Evolutionary conservation across 805 yeast genomes (phyloP).

Genomic region (Candida adriatica): DNA sequence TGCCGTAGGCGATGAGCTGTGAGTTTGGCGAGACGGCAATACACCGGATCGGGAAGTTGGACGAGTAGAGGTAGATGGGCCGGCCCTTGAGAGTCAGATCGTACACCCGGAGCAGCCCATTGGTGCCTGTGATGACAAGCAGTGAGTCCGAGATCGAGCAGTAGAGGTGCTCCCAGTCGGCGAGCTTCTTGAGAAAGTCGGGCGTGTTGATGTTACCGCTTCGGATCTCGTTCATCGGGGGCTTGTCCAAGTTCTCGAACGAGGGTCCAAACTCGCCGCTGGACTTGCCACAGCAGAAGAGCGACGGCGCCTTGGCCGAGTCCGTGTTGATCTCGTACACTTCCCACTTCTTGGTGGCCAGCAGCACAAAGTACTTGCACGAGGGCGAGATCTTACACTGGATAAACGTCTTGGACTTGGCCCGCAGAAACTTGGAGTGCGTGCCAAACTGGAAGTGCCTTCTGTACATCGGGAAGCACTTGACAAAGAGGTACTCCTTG

Average conservation of each 20-base stretch:
- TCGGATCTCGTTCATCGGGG: slow-evolving; percentile 15
- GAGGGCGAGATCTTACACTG: slow-evolving; percentile 40
- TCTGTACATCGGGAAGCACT: slow-evolving; percentile 79
- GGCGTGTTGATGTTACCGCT: slow-evolving; percentile 12
- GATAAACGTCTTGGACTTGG: slow-evolving; percentile 34
- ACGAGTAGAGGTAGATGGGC: slow-evolving; percentile 60
- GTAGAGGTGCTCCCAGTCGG: slow-evolving; percentile 52
- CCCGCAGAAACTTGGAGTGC: slow-evolving; percentile 42
- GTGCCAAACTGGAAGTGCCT: slow-evolving; percentile 48
- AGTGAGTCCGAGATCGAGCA: slow-evolving; percentile 52
- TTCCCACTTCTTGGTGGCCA: slow-evolving; percentile 69
- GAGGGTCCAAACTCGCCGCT: slow-evolving; percentile 61
- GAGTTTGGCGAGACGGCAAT: slow-evolving; percentile 64
- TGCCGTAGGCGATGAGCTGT: slow-evolving; percentile 65
- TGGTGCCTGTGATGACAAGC: slow-evolving; percentile 61
- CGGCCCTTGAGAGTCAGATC: slow-evolving; percentile 52
- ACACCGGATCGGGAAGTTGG: slow-evolving; percentile 74
- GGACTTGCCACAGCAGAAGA: slow-evolving; percentile 62
- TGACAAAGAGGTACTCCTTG: slow-evolving; percentile 63
- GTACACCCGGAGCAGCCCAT: slow-evolving; percentile 62
- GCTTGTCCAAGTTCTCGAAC: slow-evolving; percentile 32
- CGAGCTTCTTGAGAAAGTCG: slow-evolving; percentile 25
- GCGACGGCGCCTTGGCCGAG: slow-evolving; percentile 42
- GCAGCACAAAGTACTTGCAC: slow-evolving; percentile 54
- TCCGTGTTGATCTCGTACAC: slow-evolving; percentile 49